Evolutionary conservation across 73 alveolate species (phyloP).

Genomic region (Paramecium sonneborni): DNA sequence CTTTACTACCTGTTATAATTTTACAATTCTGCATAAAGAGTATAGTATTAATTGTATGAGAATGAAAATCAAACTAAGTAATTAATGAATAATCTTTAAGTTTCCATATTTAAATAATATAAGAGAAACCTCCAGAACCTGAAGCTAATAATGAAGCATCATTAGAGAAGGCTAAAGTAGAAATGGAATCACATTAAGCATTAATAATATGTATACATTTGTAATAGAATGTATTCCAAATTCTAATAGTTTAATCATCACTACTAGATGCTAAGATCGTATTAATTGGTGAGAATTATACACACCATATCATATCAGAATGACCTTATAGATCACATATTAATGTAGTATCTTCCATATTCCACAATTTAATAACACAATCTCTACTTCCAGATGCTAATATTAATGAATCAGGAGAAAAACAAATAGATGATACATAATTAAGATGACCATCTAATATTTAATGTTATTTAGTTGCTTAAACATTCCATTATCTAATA

Average conservation of each 20-base stretch:
- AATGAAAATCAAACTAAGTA: neutral
- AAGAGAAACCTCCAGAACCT: neutral
- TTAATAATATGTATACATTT: neutral
- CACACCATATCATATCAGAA: neutral
- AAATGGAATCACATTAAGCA: neutral
- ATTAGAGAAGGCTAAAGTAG: constrained; percentile 86
- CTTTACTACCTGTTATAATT: neutral
- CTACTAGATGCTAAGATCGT: neutral
- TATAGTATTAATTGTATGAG: neutral
- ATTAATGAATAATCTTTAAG: neutral
- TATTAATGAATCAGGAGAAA: constrained; percentile 62
- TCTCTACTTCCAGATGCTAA: neutral
- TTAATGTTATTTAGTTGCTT: neutral
- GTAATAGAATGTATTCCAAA: neutral
- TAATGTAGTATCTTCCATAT: neutral
- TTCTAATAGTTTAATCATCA: neutral
- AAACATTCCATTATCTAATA: neutral
- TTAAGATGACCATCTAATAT: constrained; percentile 83
- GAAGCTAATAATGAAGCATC: constrained; percentile 83
- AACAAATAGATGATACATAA: constrained; percentile 86
- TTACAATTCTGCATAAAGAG: neutral
- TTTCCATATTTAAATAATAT: neutral
- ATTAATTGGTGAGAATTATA: neutral
- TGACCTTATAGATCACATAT: neutral
- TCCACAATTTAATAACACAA: neutral